Evolutionary conservation across 495 filamentous ascomycete species (phyloP), one percentile per base, ranked within the genome.

Genomic region (Penicillium samsonianum): DNA sequence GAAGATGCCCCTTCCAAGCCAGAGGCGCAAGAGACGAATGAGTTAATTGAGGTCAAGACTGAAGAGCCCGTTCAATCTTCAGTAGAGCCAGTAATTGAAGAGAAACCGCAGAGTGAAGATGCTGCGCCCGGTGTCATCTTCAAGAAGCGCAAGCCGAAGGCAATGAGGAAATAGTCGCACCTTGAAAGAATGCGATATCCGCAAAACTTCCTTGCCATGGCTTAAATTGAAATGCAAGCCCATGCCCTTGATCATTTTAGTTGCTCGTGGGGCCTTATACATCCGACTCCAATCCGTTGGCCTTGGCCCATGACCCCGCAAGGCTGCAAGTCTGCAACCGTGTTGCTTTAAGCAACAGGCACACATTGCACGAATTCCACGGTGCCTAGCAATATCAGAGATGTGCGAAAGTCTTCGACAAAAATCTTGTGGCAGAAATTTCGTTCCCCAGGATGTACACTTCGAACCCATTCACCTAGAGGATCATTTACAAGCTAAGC

Each of bases 121-220:
- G 60, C 67, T 33, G 64, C 58, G 5, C 61, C 70, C 4, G 80
- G 73, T 0, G 79, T 93, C 19, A 74, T 94, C 12, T 97, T 97
- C 77, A 97, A 96, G 75, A 96, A 96, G 73, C 84, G 92, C 60
- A 96, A 94, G 67, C 80, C 87, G 1, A 96, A 92, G 69, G 83
- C 84, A 31, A 82, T 89, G 62, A 71, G 65, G 59, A 77, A 72
- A 71, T 77, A 65, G 50, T 47, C 8, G 6, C 28, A 30, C 42
- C 30, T 19, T 12, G 12, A 8, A 19, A 57, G 47, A 42, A 61
- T 52, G 38, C 43, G 19, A 37, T 47, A 14, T 38, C 25, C 11
- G 4, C 46, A 33, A 23, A 28, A 2, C 17, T 22, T 43, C 3
- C 3, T 38, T 26, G 9, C 28, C 43, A n/a, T 31, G 26, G 0